Percentiles rank a stretch among this genome's conserved stretches.
phyloP scores from a whole-genome alignment of 2,329 filamentous ascomycete species.

The Aureobasidium vineae region DNA sequence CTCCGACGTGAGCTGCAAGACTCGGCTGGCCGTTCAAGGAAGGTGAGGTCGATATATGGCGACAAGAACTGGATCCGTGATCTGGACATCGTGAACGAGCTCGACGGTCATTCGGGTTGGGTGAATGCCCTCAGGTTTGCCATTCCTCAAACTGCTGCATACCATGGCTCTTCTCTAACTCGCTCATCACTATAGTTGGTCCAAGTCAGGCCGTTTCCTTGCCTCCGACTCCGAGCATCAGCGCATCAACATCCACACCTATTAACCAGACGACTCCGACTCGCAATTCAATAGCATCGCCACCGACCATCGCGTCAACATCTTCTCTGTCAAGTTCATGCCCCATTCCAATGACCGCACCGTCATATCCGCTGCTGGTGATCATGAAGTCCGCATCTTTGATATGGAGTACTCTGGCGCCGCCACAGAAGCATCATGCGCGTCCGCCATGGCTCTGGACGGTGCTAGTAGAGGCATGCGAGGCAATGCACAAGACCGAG shows the following conservation, averaged over 20 bases:
- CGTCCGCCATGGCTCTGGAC: slow-evolving; percentile 45
- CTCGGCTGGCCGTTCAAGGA: slow-evolving; percentile 37
- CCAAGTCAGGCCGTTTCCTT: slow-evolving; percentile 59
- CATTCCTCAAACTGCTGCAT: background rate
- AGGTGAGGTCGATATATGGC: slow-evolving; percentile 56
- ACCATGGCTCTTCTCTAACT: slow-evolving; percentile 2
- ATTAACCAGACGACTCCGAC: slow-evolving; percentile 57
- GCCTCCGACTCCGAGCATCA: slow-evolving; percentile 68
- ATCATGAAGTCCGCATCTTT: slow-evolving; percentile 64
- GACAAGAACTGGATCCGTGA: slow-evolving; percentile 60
- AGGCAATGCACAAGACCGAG: slow-evolving; percentile 53
- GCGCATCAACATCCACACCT: slow-evolving; percentile 64
- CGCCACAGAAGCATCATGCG: slow-evolving; percentile 45
- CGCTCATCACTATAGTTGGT: slow-evolving; percentile 54
- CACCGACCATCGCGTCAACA: slow-evolving; percentile 64
- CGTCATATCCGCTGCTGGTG: slow-evolving; percentile 62
- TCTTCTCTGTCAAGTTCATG: slow-evolving; percentile 73
- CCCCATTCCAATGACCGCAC: slow-evolving; percentile 64
- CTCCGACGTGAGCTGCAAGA: slow-evolving; percentile 52
- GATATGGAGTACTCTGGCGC: slow-evolving; percentile 62
- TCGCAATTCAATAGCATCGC: slow-evolving; percentile 60
- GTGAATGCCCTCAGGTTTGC: slow-evolving; percentile 61
- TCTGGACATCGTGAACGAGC: slow-evolving; percentile 67
- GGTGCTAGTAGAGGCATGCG: slow-evolving; percentile 51
- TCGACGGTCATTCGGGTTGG: slow-evolving; percentile 64